Conservation (phyloP, 441 rosid species). For the Populus hybrid region DNA sequence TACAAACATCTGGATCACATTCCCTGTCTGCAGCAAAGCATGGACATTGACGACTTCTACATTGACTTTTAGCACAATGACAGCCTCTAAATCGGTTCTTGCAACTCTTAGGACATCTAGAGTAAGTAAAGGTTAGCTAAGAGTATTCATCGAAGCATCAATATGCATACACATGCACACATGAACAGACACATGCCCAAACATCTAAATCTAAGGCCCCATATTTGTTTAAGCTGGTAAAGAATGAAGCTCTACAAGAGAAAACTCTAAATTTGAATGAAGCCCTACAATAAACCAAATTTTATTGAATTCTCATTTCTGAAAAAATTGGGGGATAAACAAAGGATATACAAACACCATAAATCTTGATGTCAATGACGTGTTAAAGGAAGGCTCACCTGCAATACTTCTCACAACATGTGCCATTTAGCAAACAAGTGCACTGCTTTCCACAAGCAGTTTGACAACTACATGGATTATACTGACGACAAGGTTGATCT, state of each 20-base stretch:
- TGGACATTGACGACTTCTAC: conserved; percentile 98
- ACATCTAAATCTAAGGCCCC: conserved; percentile 7
- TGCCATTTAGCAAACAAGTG: conserved; percentile 81
- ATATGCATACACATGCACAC: neutral
- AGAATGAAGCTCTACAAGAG: neutral
- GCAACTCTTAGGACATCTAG: conserved; percentile 94
- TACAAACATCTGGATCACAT: conserved; percentile 99
- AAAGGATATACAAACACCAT: neutral
- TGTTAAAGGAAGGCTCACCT: conserved; percentile 60
- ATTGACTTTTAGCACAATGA: conserved; percentile 99
- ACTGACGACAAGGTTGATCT: conserved; percentile 99
- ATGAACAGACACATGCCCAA: neutral
- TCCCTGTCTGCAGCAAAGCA: conserved; percentile 99
- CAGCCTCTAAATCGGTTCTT: conserved; percentile 99
- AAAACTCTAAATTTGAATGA: neutral
- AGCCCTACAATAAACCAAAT: neutral
- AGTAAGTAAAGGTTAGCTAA: conserved; percentile 23
- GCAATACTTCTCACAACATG: conserved; percentile 99
- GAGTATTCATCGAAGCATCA: conserved; percentile 2
- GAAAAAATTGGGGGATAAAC: neutral
- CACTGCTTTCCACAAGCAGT: conserved; percentile 94
- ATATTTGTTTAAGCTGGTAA: neutral
- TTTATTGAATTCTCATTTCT: neutral
- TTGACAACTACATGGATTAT: conserved; percentile 94
- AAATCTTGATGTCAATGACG: neutral